phyloP scores from a whole-genome alignment of 805 yeast species.

The Yamadazyma olivae region DNA sequence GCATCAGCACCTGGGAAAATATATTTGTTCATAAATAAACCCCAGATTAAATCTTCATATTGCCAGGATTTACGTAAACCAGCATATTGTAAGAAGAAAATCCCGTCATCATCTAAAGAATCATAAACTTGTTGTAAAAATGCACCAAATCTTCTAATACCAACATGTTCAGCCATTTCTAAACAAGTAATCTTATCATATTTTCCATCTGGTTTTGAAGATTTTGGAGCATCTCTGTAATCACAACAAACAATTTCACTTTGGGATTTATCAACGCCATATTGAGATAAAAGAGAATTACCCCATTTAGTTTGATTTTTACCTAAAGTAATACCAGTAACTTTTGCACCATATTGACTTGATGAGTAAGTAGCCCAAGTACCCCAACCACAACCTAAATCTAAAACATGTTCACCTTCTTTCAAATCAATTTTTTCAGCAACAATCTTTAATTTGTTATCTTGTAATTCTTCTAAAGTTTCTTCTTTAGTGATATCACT shows the following conservation, averaged over 20 bases:
- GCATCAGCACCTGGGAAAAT: conserved; percentile 98
- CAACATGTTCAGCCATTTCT: conserved; percentile 97
- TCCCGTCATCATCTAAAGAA: conserved; percentile 88
- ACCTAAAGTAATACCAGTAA: conserved; percentile 88
- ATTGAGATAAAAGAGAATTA: conserved; percentile 61
- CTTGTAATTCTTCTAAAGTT: conserved; percentile 78
- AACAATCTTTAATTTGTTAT: conserved; percentile 82
- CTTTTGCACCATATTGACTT: conserved; percentile 75
- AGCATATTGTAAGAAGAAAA: conserved; percentile 83
- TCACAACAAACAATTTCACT: conserved; percentile 77
- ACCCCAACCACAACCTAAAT: conserved; percentile 97
- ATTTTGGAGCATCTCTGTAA: conserved; percentile 87
- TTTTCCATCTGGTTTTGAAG: conserved; percentile 37
- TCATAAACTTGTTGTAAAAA: conserved; percentile 80
- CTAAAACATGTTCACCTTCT: conserved; percentile 73
- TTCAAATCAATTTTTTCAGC: conserved; percentile 80
- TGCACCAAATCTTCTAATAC: conserved; percentile 75
- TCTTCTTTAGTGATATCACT: conserved; percentile 69
- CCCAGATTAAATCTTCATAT: conserved; percentile 92
- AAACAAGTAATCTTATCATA: conserved; percentile 87
- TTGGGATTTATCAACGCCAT: conserved; percentile 68
- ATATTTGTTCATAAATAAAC: conserved; percentile 92
- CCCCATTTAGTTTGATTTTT: conserved; percentile 92
- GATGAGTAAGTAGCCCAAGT: conserved; percentile 85
- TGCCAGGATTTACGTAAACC: conserved; percentile 93